These are phyloP conservation scores for Xylaria palmicola DNA, from an alignment of 495 filamentous ascomycete species.

Conservation along the genomic window DNA sequence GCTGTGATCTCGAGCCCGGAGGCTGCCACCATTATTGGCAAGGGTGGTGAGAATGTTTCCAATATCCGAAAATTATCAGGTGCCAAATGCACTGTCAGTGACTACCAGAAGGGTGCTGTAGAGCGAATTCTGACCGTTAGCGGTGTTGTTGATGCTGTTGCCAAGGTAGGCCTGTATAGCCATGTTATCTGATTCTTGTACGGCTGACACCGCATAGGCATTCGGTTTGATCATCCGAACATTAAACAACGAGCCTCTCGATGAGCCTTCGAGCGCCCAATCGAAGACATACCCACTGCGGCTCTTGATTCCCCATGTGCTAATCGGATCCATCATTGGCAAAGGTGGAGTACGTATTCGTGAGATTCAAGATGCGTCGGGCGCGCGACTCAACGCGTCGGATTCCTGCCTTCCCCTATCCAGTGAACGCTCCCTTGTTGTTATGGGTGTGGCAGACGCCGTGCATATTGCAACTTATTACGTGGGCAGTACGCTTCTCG, in stretches of 20 bases:
- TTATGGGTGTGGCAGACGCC: slow-evolving; percentile 86
- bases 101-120: slow-evolving; percentile 93
- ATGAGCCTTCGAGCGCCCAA: slow-evolving; percentile 78
- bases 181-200: slow-evolving; percentile 23
- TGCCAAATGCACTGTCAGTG: slow-evolving; percentile 97
- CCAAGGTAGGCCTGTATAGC: slow-evolving; percentile 65
- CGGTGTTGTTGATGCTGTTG: slow-evolving; percentile 90
- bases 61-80: slow-evolving; percentile 87
- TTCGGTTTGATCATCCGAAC: slow-evolving; percentile 98
- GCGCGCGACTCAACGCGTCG: slow-evolving; percentile 93
- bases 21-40: slow-evolving; percentile 96
- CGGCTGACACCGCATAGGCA: slow-evolving; percentile 56
- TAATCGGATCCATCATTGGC: slow-evolving; percentile 98
- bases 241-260: slow-evolving; percentile 91
- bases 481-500: slow-evolving; percentile 89
- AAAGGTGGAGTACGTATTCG: slow-evolving; percentile 93
- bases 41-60: slow-evolving; percentile 97
- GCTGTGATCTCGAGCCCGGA: slow-evolving; percentile 95
- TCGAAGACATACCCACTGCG: slow-evolving; percentile 98
- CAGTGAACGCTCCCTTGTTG: slow-evolving; percentile 93
- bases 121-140: slow-evolving; percentile 97
- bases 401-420: slow-evolving; percentile 91
- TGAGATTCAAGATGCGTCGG: slow-evolving; percentile 97
- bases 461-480: slow-evolving; percentile 99
- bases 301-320: slow-evolving; percentile 90